phyloP scores from a whole-genome alignment of 805 yeast species.

The Nakazawaea anatomiae region DNA sequence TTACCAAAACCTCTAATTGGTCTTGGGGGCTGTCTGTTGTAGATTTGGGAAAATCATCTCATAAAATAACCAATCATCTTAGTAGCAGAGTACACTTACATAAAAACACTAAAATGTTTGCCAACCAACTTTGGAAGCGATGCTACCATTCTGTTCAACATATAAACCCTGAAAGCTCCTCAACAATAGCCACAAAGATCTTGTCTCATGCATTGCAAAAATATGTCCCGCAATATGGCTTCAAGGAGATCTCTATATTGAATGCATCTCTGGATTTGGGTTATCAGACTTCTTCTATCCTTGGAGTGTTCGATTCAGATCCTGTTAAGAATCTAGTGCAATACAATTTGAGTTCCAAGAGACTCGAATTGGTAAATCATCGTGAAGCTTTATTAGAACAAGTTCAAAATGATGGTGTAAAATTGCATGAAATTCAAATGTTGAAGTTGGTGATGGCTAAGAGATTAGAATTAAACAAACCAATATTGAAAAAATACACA shows the following conservation, averaged over 20 bases:
- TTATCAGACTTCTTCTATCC: conserved; percentile 33
- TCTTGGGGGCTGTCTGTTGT: background rate
- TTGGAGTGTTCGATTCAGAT: conserved; percentile 32
- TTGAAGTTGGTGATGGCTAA: conserved; percentile 28
- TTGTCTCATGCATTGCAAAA: conserved; percentile 22
- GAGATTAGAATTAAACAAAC: conserved; percentile 47
- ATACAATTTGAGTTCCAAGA: conserved; percentile 39
- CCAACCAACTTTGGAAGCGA: conserved; percentile 25
- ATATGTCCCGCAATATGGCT: conserved; percentile 40
- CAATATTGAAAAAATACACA: conserved; percentile 36
- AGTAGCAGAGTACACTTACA: background rate
- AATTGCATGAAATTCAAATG: background rate
- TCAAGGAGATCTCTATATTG: conserved; percentile 32
- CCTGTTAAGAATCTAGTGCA: conserved; percentile 24
- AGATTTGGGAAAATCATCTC: no score
- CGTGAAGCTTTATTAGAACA: conserved; percentile 16
- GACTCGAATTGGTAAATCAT: conserved; percentile 30
- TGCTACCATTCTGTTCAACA: conserved; percentile 30
- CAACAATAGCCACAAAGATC: conserved; percentile 33
- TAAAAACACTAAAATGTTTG: background rate
- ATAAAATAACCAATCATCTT: background rate
- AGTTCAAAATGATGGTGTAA: background rate
- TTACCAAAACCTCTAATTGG: background rate
- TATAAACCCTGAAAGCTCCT: conserved; percentile 28
- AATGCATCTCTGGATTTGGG: conserved; percentile 37